Conservation (phyloP, 345 rosid species). For the Syzygium grande region DNA sequence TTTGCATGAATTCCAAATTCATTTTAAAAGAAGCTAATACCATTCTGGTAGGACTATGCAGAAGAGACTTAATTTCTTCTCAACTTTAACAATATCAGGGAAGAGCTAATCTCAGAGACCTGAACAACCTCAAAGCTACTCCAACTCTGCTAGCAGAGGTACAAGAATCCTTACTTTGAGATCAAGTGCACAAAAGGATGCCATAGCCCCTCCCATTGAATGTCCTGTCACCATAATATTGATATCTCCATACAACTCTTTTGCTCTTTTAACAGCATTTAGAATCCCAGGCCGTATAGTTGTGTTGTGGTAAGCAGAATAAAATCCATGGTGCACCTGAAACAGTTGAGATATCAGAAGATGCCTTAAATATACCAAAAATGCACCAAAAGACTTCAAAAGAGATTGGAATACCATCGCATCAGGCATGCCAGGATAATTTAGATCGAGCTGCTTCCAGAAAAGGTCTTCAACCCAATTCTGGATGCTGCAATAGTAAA, state of each 20-base stretch:
- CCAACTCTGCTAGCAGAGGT: not conserved
- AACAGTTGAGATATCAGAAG: not conserved
- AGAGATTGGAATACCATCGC: slow-evolving; percentile 50
- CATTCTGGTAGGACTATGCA: not conserved
- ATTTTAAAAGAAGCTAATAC: not conserved
- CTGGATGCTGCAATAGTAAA: slow-evolving; percentile 59
- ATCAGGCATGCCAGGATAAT: slow-evolving; percentile 94
- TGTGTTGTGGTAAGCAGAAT: slow-evolving; percentile 85
- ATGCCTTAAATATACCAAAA: not conserved
- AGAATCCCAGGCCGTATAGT: slow-evolving; percentile 79
- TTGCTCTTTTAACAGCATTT: slow-evolving; percentile 51
- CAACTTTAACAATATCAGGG: not conserved
- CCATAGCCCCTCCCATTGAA: slow-evolving; percentile 99
- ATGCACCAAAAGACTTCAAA: not conserved
- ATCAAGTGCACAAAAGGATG: slow-evolving; percentile 89
- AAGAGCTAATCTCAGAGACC: not conserved
- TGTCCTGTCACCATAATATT: slow-evolving; percentile 89
- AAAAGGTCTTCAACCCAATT: slow-evolving; percentile 89
- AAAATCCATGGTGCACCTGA: slow-evolving; percentile 97
- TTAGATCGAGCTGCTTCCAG: slow-evolving; percentile 95
- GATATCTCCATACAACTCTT: slow-evolving; percentile 53
- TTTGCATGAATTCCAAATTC: not conserved
- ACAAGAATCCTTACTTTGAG: slow-evolving; percentile 36
- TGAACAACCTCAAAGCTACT: not conserved
- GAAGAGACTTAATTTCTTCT: not conserved